Evolutionary conservation across 1,139 yeast genomes (phyloP), one percentile per base, ranked within the genome.

Genomic region (Kodamaea plutei): DNA sequence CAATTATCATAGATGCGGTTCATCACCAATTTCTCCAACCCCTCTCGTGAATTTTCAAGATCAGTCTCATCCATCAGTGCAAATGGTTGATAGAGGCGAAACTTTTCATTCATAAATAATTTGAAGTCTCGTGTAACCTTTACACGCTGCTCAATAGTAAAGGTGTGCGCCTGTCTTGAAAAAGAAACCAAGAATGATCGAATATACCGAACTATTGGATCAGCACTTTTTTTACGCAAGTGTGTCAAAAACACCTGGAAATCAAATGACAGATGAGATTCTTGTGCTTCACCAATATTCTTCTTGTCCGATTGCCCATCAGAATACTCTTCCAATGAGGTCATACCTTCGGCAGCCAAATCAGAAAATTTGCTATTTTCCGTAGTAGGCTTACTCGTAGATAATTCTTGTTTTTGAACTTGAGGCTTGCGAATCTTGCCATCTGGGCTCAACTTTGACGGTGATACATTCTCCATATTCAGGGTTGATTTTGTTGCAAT

Each of bases 1-100:
- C 93, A 83, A 34, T 73, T 76, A 2, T 69, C 68, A 52, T 88
- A 89, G 4, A 93, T 58, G 43, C 96, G 68, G 38, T 91, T 89
- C 95, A 89, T 87, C 7, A 93, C 68, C 24, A 93, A 68, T 52
- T 93, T 93, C 55, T 93, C 99, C 52, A 91, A 69, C 0, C 98
- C 98, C 49, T 88, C 96, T 40, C 82, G 63, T 2, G 95, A 82
- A 48, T 89, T 89, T 26, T 73, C 79, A 36, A 83, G 61, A 20
- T 69, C 69, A 4, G 66, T 73, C 14, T 73, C 69, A 30, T 61
- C 76, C 69, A 88, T 72, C 2, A 76, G 64, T 19, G 75, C 69
- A 54, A 89, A 91, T 1, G 96, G 97, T 40, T 83, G 84, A 45
- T 69, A 81, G 8, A 68, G 55, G 4, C 58, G 47, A 61, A 87